These are phyloP conservation scores for Mallotus nudiflorus DNA, from an alignment of 345 rosid species.

Conservation along the genomic window DNA sequence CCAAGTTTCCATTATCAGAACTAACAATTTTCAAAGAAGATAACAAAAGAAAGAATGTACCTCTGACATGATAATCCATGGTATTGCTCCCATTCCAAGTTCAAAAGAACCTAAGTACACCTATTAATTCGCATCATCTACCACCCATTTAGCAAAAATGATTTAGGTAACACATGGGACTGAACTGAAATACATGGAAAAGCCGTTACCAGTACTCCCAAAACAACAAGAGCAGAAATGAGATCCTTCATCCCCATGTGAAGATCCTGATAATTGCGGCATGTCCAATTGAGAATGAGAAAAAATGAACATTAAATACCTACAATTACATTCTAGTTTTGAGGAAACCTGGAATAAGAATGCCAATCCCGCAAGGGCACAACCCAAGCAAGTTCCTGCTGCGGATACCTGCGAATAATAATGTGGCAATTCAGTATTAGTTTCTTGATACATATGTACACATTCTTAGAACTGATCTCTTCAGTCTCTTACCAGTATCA, in stretches of 20 bases:
- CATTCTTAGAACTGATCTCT: too few species aligned
- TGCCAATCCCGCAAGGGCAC: constrained; percentile 38
- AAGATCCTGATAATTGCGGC: background rate
- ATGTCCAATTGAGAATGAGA: too few species aligned
- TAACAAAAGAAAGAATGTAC: background rate
- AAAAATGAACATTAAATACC: too few species aligned
- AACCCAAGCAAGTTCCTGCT: constrained; percentile 38
- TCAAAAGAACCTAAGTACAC: background rate
- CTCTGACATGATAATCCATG: constrained; percentile 19
- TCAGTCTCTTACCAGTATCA: constrained; percentile 39
- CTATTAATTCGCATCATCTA: constrained; percentile 2
- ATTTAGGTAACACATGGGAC: too few species aligned
- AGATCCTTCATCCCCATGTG: background rate
- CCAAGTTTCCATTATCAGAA: background rate
- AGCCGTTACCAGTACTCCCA: constrained; percentile 11
- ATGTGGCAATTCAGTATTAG: too few species aligned
- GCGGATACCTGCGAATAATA: constrained; percentile 52
- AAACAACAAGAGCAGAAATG: background rate
- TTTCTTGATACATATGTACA: too few species aligned
- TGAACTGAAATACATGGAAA: too few species aligned
- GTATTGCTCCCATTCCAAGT: constrained; percentile 6
- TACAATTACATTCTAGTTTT: too few species aligned
- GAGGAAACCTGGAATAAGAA: constrained; percentile 38
- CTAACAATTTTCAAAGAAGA: background rate
- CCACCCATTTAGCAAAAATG: too few species aligned